phyloP scores from a whole-genome alignment of 2,329 filamentous ascomycete species.

The Arthrinium phaeospermum region DNA sequence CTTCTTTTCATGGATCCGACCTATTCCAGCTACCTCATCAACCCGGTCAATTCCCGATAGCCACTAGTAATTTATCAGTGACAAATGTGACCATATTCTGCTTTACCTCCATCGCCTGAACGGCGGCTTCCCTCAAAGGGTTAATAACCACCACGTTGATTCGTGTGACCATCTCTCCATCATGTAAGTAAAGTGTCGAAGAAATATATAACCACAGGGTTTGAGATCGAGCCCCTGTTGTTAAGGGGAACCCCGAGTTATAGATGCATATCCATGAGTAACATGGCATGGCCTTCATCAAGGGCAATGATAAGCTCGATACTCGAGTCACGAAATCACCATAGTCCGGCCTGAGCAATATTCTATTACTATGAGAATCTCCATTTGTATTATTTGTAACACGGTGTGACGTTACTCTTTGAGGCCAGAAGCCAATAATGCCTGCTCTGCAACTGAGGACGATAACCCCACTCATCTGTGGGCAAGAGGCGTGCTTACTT shows the following conservation, averaged over 20 bases:
- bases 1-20: too few species aligned
- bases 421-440: neutral
- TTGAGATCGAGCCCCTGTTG: constrained; percentile 28
- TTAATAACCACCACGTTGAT: too few species aligned
- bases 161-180: too few species aligned
- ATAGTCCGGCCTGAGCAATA: neutral
- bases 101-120: too few species aligned
- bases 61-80: constrained; percentile 21
- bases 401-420: neutral
- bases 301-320: neutral
- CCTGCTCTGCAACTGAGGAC: neutral
- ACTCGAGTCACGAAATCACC: neutral
- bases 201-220: constrained; percentile 31
- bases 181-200: too few species aligned
- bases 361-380: too few species aligned
- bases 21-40: too few species aligned
- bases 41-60: too few species aligned
- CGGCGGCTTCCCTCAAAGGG: too few species aligned
- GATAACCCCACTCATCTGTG: neutral
- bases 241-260: constrained; percentile 31
- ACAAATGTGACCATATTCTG: too few species aligned
- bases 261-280: constrained; percentile 32
- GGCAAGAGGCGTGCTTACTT: too few species aligned
- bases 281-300: neutral
- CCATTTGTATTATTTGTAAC: too few species aligned